phyloP scores from a whole-genome alignment of 2,329 filamentous ascomycete genomes.

The Helminthosporium solani region DNA sequence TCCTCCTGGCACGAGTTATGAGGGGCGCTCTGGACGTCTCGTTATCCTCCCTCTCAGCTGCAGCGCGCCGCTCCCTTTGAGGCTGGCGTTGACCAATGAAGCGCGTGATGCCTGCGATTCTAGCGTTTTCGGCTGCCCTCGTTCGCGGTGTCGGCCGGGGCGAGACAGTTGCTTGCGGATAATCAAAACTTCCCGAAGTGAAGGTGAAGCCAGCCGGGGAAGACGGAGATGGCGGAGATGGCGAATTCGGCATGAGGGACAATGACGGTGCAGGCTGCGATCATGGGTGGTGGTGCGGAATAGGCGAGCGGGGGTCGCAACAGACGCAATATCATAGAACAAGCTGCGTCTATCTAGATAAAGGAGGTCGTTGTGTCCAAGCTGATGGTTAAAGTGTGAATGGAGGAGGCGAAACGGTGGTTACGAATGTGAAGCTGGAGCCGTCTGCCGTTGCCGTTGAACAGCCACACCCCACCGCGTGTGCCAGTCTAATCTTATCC shows the following conservation, averaged over 20 bases:
- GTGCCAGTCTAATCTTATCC: too few species aligned
- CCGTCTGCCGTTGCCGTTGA: too few species aligned
- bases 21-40: slow-evolving; percentile 15
- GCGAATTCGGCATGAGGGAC: slow-evolving; percentile 22
- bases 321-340: too few species aligned
- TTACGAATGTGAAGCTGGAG: background rate
- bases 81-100: slow-evolving; percentile 2
- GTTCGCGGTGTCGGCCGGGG: slow-evolving; percentile 14
- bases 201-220: slow-evolving; percentile 31
- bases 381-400: too few species aligned
- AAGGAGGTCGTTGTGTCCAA: too few species aligned
- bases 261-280: slow-evolving; percentile 24
- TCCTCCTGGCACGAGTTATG: slow-evolving; percentile 13
- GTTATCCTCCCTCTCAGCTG: slow-evolving; percentile 15
- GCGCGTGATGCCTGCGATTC: background rate
- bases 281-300: slow-evolving; percentile 8
- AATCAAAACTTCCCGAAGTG: slow-evolving; percentile 47
- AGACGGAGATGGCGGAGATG: slow-evolving; percentile 30
- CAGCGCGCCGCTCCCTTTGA: slow-evolving; percentile 12
- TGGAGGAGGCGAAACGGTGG: too few species aligned
- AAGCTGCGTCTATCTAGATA: too few species aligned
- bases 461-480: too few species aligned
- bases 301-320: background rate
- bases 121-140: background rate
- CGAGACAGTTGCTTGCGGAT: slow-evolving; percentile 45